phyloP scores from a whole-genome alignment of 1,139 yeast species.

The Hanseniaspora uvarum region DNA sequence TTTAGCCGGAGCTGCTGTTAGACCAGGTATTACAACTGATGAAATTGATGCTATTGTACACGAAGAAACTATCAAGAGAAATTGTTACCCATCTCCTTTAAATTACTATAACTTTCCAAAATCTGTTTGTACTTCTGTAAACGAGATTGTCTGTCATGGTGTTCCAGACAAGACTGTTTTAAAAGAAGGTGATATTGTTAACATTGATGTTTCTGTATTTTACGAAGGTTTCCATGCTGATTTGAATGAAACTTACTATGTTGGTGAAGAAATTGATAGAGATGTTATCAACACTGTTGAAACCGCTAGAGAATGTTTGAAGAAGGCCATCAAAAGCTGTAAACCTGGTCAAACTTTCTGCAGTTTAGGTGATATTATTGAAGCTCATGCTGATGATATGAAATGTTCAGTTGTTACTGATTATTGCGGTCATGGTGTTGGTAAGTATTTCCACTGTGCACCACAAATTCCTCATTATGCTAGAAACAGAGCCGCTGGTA shows the following conservation, averaged over 20 bases:
- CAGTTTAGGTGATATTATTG: slow-evolving; percentile 78
- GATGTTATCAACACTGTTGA: slow-evolving; percentile 72
- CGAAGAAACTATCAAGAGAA: slow-evolving; percentile 75
- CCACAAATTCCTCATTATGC: slow-evolving; percentile 95
- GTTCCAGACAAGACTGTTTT: slow-evolving; percentile 82
- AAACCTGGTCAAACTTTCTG: slow-evolving; percentile 91
- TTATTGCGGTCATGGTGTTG: slow-evolving; percentile 92
- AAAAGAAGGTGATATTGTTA: slow-evolving; percentile 89
- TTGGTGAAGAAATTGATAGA: slow-evolving; percentile 72
- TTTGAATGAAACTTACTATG: slow-evolving; percentile 91
- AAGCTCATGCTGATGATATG: slow-evolving; percentile 71
- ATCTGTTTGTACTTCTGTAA: slow-evolving; percentile 83
- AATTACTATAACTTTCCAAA: slow-evolving; percentile 93
- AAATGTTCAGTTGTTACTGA: slow-evolving; percentile 80
- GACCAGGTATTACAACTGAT: slow-evolving; percentile 89
- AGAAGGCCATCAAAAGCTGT: slow-evolving; percentile 67
- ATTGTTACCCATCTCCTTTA: slow-evolving; percentile 89
- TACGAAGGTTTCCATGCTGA: slow-evolving; percentile 89
- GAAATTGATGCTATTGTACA: slow-evolving; percentile 81
- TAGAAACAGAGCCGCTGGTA: slow-evolving; percentile 84
- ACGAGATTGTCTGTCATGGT: slow-evolving; percentile 95
- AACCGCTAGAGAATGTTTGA: slow-evolving; percentile 83
- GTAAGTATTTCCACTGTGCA: slow-evolving; percentile 76
- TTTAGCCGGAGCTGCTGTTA: slow-evolving; percentile 68
- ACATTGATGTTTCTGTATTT: slow-evolving; percentile 77